Percentiles rank a stretch among this genome's conserved stretches.
phyloP scores from a whole-genome alignment of 139 green algal genomes.

The Chlamydomonas eustigma region DNA sequence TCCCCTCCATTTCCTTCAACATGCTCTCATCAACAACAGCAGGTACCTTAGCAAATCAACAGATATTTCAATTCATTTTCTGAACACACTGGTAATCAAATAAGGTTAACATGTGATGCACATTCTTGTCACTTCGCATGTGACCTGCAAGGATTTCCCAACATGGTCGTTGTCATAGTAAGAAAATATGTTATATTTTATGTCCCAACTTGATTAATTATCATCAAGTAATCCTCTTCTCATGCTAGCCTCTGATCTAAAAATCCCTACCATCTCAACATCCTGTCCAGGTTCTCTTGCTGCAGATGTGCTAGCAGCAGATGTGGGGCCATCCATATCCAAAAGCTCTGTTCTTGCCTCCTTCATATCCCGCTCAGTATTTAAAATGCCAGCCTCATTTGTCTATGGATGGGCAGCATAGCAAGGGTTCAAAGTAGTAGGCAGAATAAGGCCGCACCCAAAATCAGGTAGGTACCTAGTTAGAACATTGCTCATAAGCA shows the following conservation, averaged over 20 bases:
- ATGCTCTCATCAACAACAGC: conserved; percentile 57
- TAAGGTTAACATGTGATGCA: background rate
- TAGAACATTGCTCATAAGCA: too few relatives aligned
- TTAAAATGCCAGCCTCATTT: conserved; percentile 31
- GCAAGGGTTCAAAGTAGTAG: too few relatives aligned
- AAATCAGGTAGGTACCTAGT: too few relatives aligned
- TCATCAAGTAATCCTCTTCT: background rate
- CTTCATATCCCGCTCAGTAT: conserved; percentile 76
- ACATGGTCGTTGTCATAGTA: too few relatives aligned
- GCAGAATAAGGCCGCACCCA: too few relatives aligned
- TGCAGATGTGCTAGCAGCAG: background rate
- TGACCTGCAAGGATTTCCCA: too few relatives aligned
- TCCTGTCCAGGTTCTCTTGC: conserved; percentile 12
- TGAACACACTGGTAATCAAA: background rate
- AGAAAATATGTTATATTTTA: too few relatives aligned
- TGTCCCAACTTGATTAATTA: too few relatives aligned
- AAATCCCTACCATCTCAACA: conserved; percentile 15
- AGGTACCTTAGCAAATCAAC: conserved; percentile 42
- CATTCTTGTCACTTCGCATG: background rate
- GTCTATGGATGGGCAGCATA: conserved; percentile 32
- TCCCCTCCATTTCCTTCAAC: conserved; percentile 74
- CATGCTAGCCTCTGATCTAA: background rate
- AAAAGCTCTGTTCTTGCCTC: conserved; percentile 42
- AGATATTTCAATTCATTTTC: background rate
- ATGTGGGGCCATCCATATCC: conserved; percentile 39